Percentiles rank a stretch among this genome's conserved stretches.
phyloP scores from a whole-genome alignment of 2,329 filamentous ascomycete genomes.

The Chalaropsis thielavioides region DNA sequence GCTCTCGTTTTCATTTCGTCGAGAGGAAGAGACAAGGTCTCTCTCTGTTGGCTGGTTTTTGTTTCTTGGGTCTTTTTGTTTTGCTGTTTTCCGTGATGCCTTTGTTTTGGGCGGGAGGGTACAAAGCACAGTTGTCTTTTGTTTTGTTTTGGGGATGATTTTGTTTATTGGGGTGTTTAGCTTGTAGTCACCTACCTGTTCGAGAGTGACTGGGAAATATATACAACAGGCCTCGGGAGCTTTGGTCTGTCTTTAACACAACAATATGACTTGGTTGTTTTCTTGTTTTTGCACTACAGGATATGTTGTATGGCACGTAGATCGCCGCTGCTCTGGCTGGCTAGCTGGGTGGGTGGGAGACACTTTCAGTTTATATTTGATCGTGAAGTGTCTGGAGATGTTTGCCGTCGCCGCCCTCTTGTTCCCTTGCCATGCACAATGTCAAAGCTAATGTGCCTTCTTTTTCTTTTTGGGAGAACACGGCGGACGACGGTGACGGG shows the following conservation, averaged over 20 bases:
- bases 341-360: background rate
- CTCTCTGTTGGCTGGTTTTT: background rate
- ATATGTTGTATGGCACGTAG: background rate
- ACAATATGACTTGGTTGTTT: background rate
- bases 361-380: conserved; percentile 5
- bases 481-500: background rate
- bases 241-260: background rate
- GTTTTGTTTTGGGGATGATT: background rate
- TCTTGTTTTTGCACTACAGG: background rate
- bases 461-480: background rate
- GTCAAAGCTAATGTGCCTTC: no score
- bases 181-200: background rate
- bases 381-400: conserved; percentile 1
- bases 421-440: background rate
- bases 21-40: background rate
- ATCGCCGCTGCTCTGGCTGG: no score
- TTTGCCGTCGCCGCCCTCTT: background rate
- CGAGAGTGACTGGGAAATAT: background rate
- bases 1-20: background rate
- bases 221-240: background rate
- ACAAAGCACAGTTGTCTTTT: background rate
- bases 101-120: background rate
- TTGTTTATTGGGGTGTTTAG: background rate
- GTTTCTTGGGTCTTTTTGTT: conserved; percentile 2
- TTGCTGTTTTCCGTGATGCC: background rate